These are phyloP conservation scores for Tritrichomonas foetus DNA, from an alignment of 208 protist species.

Conservation along the genomic window DNA sequence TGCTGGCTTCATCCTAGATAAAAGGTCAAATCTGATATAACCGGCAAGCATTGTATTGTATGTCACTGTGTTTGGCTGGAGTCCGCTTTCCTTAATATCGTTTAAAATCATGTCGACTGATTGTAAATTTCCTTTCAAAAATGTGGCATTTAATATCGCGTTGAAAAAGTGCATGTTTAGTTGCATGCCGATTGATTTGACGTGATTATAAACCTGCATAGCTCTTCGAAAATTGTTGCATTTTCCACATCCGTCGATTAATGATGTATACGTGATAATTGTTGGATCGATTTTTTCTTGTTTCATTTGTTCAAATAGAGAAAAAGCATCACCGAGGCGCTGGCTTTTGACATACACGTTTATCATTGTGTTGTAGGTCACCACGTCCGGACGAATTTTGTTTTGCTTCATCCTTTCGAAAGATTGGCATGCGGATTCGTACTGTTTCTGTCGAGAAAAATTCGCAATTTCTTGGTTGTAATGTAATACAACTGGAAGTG, in stretches of 20 bases:
- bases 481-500: neutral
- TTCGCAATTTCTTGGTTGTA: slow-evolving; percentile 27
- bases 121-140: neutral
- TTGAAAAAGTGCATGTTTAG: neutral
- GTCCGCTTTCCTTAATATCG: neutral
- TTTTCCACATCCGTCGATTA: slow-evolving; percentile 1
- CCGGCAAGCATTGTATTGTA: neutral
- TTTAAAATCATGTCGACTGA: neutral
- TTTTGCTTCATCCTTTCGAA: slow-evolving; percentile 20
- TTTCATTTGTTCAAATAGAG: neutral
- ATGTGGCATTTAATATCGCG: neutral
- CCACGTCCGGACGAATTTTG: neutral
- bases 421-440: neutral
- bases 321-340: neutral
- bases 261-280: neutral
- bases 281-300: neutral
- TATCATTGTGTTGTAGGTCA: slow-evolving; percentile 34
- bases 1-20: neutral
- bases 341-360: neutral
- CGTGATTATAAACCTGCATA: neutral
- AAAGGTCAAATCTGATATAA: neutral
- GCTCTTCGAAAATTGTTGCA: neutral
- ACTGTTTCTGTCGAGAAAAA: neutral
- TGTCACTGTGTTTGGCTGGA: neutral
- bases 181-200: neutral